These are phyloP conservation scores for Dryas alaskensis DNA, from an alignment of 306 rosid genomes.

Conservation along the genomic window DNA sequence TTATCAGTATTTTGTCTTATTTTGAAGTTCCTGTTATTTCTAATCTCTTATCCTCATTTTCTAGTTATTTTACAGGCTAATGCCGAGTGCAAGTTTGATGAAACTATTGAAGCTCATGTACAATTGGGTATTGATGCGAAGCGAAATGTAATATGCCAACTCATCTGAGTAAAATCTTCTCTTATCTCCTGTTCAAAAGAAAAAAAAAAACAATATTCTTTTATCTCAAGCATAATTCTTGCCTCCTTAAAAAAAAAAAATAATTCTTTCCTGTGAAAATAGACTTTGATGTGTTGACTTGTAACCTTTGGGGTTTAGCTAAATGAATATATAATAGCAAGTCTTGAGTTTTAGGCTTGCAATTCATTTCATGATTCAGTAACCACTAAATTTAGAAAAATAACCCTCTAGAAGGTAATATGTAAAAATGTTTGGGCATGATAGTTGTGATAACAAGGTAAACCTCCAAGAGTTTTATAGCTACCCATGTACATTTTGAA, in stretches of 20 bases:
- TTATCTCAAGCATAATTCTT: not conserved
- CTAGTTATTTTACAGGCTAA: constrained; percentile 62
- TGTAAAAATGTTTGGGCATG: not conserved
- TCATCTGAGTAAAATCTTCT: constrained; percentile 16
- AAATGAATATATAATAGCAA: not conserved
- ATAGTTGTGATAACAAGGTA: not conserved
- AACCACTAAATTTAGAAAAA: not conserved
- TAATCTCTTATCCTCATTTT: constrained; percentile 24
- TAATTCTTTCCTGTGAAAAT: not conserved
- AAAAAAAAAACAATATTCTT: no score
- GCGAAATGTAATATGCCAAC: constrained; percentile 61
- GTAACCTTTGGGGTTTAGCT: not conserved
- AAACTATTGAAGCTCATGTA: constrained; percentile 90
- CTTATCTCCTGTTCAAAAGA: not conserved
- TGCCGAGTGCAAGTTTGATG: constrained; percentile 71
- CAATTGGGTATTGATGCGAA: constrained; percentile 80
- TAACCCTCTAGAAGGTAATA: not conserved
- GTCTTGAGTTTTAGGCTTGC: not conserved
- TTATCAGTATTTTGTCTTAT: not conserved
- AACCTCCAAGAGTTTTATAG: not conserved
- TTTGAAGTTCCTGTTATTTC: not conserved
- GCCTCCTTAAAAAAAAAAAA: no score
- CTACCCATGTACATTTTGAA: not conserved
- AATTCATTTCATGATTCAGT: not conserved
- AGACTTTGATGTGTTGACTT: not conserved